Conservation (phyloP, 2,329 filamentous ascomycete genomes). For the Penicillium sp. region DNA sequence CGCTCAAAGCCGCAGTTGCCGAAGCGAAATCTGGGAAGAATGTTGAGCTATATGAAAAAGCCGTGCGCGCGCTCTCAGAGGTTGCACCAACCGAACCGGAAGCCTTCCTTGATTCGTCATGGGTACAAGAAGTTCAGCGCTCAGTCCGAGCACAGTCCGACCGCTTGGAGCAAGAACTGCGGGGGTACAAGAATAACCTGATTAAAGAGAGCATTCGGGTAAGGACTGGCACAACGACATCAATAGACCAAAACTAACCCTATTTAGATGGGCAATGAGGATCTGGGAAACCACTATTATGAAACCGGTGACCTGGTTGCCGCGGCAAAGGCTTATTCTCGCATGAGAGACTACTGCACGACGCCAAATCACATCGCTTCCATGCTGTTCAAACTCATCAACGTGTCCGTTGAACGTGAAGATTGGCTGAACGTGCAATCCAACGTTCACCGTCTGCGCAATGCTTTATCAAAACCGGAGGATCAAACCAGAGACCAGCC, state of each 20-base stretch:
- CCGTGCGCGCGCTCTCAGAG: constrained; percentile 63
- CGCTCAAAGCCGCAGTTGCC: constrained; percentile 70
- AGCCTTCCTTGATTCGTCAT: constrained; percentile 65
- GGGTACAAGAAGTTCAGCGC: constrained; percentile 68
- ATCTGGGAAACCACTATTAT: constrained; percentile 81
- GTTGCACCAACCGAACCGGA: constrained; percentile 67
- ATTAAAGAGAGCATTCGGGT: constrained; percentile 96
- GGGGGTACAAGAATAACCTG: constrained; percentile 92
- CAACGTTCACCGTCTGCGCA: constrained; percentile 58
- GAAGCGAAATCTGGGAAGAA: constrained; percentile 78
- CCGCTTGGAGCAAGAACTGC: constrained; percentile 79
- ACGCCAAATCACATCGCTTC: constrained; percentile 79
- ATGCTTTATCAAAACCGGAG: constrained; percentile 54
- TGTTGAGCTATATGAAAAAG: constrained; percentile 66
- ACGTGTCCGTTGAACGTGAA: constrained; percentile 69
- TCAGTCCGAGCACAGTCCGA: constrained; percentile 68
- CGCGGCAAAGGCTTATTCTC: constrained; percentile 74
- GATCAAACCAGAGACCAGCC: constrained; percentile 57
- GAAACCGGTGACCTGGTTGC: constrained; percentile 69
- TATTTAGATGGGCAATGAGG: constrained; percentile 85
- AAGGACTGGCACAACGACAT: constrained; percentile 26
- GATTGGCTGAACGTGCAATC: constrained; percentile 71
- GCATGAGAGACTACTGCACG: constrained; percentile 89
- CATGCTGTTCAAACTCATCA: constrained; percentile 75
- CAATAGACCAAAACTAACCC: constrained; percentile 1